These are phyloP conservation scores for Phaeodactylum tricornutum DNA, from an alignment of 108 stramenopile species.

Conservation along the genomic window DNA sequence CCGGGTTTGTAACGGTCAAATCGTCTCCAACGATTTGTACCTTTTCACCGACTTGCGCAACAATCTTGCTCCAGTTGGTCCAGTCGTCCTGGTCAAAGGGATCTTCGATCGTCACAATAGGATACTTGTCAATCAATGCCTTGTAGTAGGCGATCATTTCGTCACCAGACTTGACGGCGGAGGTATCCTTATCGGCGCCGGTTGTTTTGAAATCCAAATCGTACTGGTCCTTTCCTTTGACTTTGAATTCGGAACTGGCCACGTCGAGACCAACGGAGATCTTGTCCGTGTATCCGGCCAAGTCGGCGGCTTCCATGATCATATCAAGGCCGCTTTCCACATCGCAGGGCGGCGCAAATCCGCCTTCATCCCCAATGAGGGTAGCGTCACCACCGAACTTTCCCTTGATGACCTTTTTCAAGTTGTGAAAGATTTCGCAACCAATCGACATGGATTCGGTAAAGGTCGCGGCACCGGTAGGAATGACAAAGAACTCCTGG, in stretches of 20 bases:
- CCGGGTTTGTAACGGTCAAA: slow-evolving; percentile 97
- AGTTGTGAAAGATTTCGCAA: slow-evolving; percentile 97
- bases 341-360: slow-evolving; percentile 96
- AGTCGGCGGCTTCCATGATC: slow-evolving; percentile 96
- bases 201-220: slow-evolving; percentile 97
- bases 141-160: slow-evolving; percentile 95
- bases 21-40: slow-evolving; percentile 99
- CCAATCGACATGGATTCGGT: slow-evolving; percentile 96
- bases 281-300: slow-evolving; percentile 94
- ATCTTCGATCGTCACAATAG: slow-evolving; percentile 99
- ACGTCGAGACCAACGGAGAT: slow-evolving; percentile 96
- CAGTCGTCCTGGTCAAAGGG: slow-evolving; percentile 99
- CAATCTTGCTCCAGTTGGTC: slow-evolving; percentile 94
- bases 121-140: slow-evolving; percentile 82
- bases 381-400: slow-evolving; percentile 99
- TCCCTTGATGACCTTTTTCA: slow-evolving; percentile 95
- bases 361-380: slow-evolving; percentile 99
- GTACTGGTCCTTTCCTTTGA: slow-evolving; percentile 85
- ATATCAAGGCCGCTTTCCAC: slow-evolving; percentile 90
- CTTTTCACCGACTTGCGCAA: slow-evolving; percentile 68
- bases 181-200: slow-evolving; percentile 73
- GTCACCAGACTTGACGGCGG: slow-evolving; percentile 78
- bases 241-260: slow-evolving; percentile 97
- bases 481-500: slow-evolving; percentile 99
- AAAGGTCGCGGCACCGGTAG: slow-evolving; percentile 93